Conservation (phyloP, 495 filamentous ascomycete species). For the Lasiosphaeris hirsuta region DNA sequence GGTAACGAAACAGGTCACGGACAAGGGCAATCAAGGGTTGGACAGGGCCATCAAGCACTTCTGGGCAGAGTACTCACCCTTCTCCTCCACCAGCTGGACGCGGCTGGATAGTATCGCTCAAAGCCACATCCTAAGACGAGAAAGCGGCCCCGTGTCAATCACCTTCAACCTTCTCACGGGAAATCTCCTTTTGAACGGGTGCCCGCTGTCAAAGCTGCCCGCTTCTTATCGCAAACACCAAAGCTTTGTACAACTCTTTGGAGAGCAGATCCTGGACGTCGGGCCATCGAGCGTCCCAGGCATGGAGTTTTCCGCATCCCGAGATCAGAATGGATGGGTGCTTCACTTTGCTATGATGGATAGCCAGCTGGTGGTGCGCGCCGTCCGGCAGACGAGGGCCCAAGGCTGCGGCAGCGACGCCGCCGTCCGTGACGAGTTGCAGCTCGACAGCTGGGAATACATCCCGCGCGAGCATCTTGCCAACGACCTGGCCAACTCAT, state of each 20-base stretch:
- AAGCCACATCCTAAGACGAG: slow-evolving; percentile 1
- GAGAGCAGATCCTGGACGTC: slow-evolving; percentile 42
- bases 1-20: neutral
- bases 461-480: slow-evolving; percentile 42
- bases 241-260: slow-evolving; percentile 35
- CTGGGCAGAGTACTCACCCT: slow-evolving; percentile 18
- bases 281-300: slow-evolving; percentile 41
- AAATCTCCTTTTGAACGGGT: slow-evolving; percentile 54
- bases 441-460: slow-evolving; percentile 42
- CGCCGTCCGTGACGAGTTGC: neutral
- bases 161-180: slow-evolving; percentile 56
- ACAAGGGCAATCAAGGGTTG: slow-evolving; percentile 2
- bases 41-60: slow-evolving; percentile 13
- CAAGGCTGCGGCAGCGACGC: slow-evolving; percentile 25
- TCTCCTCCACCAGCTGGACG: slow-evolving; percentile 3
- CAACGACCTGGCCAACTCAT: slow-evolving; percentile 42
- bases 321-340: slow-evolving; percentile 18
- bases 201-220: slow-evolving; percentile 50
- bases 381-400: slow-evolving; percentile 9
- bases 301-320: slow-evolving; percentile 44
- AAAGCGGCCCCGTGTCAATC: slow-evolving; percentile 23
- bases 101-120: neutral
- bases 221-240: slow-evolving; percentile 39
- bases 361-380: slow-evolving; percentile 9
- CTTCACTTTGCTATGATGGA: slow-evolving; percentile 20